A percentile compares a stretch with the other conserved stretches of the same genome.
Evolutionary conservation across 2,329 filamentous ascomycete species (phyloP).

Genomic region (Aspergillus nomiae): DNA sequence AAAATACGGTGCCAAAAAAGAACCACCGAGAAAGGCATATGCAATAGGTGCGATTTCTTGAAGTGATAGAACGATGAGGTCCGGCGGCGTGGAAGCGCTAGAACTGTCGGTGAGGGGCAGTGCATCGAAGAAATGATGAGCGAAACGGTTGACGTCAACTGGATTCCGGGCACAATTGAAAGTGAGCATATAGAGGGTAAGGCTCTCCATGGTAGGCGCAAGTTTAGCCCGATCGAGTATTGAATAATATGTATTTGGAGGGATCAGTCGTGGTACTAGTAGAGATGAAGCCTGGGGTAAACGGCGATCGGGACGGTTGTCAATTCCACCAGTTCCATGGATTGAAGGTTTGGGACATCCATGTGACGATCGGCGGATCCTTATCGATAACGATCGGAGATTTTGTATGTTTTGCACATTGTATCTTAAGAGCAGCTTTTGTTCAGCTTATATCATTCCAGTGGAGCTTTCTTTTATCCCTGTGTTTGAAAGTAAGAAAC

Average conservation of each 20-base stretch:
- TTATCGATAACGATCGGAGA: constrained; percentile 2
- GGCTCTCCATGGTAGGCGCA: constrained; percentile 44
- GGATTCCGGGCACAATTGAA: constrained; percentile 82
- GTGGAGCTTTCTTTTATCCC: not conserved
- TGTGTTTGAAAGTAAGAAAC: not conserved
- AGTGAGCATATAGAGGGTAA: constrained; percentile 77
- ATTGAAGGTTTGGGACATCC: not conserved
- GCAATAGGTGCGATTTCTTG: constrained; percentile 88
- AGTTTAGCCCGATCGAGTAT: too few species aligned
- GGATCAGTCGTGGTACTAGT: not conserved
- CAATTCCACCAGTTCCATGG: not conserved
- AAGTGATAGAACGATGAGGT: constrained; percentile 68
- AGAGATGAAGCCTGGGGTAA: not conserved
- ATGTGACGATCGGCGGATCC: constrained; percentile 9
- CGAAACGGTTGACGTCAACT: constrained; percentile 71
- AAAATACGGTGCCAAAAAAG: constrained; percentile 76
- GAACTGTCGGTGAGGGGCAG: constrained; percentile 54
- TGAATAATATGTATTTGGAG: not conserved
- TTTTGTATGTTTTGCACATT: too few species aligned
- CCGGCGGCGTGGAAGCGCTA: constrained; percentile 60
- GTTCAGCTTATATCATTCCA: not conserved
- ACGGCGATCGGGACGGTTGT: not conserved
- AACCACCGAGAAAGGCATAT: constrained; percentile 81
- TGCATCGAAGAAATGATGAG: constrained; percentile 66
- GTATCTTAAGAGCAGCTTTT: too few species aligned